Conservation (phyloP, 2,329 filamentous ascomycete species). For the Diaporthe citrichinensis region DNA sequence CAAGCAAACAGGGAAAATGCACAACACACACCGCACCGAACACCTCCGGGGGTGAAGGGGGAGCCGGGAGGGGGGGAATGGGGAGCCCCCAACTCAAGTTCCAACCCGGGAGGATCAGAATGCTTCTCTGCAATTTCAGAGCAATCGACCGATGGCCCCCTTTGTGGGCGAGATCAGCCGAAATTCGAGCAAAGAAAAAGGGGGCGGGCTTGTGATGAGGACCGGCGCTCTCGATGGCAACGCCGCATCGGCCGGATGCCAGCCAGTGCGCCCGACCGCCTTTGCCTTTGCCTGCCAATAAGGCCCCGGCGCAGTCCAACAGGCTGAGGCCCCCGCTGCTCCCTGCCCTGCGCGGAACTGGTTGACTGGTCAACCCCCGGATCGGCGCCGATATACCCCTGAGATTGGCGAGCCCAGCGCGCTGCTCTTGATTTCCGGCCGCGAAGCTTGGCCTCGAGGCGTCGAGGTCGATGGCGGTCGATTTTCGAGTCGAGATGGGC, state of each 20-base stretch:
- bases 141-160: conserved; percentile 3
- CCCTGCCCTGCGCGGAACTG: not conserved
- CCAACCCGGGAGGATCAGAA: not conserved
- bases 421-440: conserved; percentile 21
- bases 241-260: conserved; percentile 13
- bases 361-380: not conserved
- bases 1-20: not conserved
- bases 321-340: not conserved
- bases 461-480: conserved; percentile 23
- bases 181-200: conserved; percentile 9
- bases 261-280: conserved; percentile 25
- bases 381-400: conserved; percentile 7
- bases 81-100: not conserved
- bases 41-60: not conserved
- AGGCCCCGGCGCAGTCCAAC: not conserved
- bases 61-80: not conserved
- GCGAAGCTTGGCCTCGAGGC: conserved; percentile 20
- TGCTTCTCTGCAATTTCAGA: conserved; percentile 25
- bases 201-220: conserved; percentile 26
- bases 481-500: not conserved
- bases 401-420: conserved; percentile 25
- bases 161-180: conserved; percentile 31
- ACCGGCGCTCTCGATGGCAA: conserved; percentile 11
- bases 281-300: not conserved
- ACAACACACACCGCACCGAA: conserved; percentile 12